Conservation (phyloP, 306 rosid genomes). For the Calophaca sinica region DNA sequence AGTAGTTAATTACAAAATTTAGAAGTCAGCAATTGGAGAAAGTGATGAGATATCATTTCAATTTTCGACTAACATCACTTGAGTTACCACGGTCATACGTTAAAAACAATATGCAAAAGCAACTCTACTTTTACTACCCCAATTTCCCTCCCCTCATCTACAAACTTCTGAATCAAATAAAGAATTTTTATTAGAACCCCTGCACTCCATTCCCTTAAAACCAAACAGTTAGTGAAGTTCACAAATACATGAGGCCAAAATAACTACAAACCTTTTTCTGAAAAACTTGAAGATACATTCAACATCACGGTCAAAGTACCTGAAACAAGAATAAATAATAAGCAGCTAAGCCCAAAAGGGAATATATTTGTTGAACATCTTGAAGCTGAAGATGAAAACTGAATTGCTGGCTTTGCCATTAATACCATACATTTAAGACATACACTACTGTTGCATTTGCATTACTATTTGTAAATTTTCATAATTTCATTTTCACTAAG, state of each 20-base stretch:
- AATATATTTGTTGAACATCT: constrained; percentile 10
- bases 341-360: constrained; percentile 18
- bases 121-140: neutral
- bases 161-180: neutral
- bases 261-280: constrained; percentile 72
- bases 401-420: constrained; percentile 14
- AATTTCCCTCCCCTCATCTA: neutral
- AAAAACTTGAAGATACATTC: constrained; percentile 91
- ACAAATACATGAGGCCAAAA: constrained; percentile 16
- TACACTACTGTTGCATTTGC: neutral
- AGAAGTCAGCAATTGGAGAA: neutral
- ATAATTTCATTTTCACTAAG: neutral
- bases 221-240: constrained; percentile 4
- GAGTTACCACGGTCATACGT: neutral
- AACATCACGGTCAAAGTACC: constrained; percentile 98
- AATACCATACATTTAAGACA: constrained; percentile 7
- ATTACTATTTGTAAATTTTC: constrained; percentile 9
- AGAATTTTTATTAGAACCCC: neutral
- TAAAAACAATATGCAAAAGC: constrained; percentile 23
- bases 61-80: neutral
- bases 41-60: constrained; percentile 9
- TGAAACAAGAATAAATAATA: constrained; percentile 53
- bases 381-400: constrained; percentile 5
- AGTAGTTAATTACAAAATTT: constrained; percentile 1
- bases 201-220: neutral